These are phyloP conservation scores for Phaseolus lunatus DNA, from an alignment of 306 rosid species.

Conservation along the genomic window DNA sequence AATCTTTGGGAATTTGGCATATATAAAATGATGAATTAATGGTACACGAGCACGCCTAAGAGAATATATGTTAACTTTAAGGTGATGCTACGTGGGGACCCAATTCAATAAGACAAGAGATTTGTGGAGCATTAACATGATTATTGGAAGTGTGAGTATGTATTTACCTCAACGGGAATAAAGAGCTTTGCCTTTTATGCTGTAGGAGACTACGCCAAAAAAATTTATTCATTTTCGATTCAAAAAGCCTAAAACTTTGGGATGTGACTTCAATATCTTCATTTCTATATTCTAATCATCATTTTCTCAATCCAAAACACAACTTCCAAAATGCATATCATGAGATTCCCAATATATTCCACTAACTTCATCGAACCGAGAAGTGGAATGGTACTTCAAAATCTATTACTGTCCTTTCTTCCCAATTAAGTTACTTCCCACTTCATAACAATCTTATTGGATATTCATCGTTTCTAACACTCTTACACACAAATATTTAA, in stretches of 20 bases:
- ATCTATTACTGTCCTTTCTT: background rate
- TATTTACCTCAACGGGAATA: constrained; percentile 43
- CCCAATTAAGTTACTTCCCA: constrained; percentile 13
- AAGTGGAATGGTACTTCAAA: constrained; percentile 11
- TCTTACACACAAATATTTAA: background rate
- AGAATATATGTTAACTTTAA: constrained; percentile 36
- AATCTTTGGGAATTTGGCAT: constrained; percentile 22
- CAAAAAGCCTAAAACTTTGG: constrained; percentile 71
- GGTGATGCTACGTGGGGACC: constrained; percentile 46
- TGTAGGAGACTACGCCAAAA: constrained; percentile 35
- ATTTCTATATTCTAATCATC: constrained; percentile 39
- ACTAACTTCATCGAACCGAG: constrained; percentile 26
- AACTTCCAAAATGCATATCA: constrained; percentile 30
- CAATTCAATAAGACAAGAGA: constrained; percentile 47
- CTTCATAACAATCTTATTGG: constrained; percentile 10
- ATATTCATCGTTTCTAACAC: background rate
- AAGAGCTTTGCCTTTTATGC: constrained; percentile 49
- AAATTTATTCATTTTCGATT: constrained; percentile 50
- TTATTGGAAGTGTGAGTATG: constrained; percentile 56
- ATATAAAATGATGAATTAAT: constrained; percentile 35
- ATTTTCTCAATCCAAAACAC: constrained; percentile 14
- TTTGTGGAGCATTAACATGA: constrained; percentile 69
- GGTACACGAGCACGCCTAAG: constrained; percentile 44
- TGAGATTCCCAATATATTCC: constrained; percentile 39
- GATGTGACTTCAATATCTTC: constrained; percentile 53